Conservation (phyloP, 2,329 filamentous ascomycete genomes). For the Coleophoma cylindrospora region DNA sequence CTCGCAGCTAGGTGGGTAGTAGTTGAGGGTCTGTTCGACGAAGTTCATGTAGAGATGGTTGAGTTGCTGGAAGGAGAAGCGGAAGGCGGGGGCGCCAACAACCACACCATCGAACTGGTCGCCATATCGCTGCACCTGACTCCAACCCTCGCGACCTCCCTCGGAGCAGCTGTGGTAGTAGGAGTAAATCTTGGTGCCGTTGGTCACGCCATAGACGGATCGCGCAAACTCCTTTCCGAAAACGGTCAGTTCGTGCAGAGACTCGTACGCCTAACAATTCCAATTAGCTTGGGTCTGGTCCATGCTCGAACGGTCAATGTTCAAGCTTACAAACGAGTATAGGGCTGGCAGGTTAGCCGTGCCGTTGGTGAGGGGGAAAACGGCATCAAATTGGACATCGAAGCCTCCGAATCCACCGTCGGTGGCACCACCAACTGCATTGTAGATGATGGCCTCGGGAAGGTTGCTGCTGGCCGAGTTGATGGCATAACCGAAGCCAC, state of each 20-base stretch:
- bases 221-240: conserved; percentile 38
- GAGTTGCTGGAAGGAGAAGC: conserved; percentile 26
- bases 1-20: conserved; percentile 4
- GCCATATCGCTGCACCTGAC: conserved; percentile 29
- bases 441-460: conserved; percentile 37
- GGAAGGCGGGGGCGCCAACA: conserved; percentile 30
- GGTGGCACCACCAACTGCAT: conserved; percentile 41
- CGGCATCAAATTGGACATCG: conserved; percentile 30
- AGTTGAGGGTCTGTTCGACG: conserved; percentile 3
- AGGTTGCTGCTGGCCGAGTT: conserved; percentile 28
- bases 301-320: no score
- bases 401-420: conserved; percentile 46
- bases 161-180: conserved; percentile 31
- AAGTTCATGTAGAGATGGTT: background rate
- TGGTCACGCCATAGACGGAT: conserved; percentile 32
- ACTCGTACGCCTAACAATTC: conserved; percentile 21
- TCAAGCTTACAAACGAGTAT: conserved; percentile 19
- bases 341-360: conserved; percentile 29
- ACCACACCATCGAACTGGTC: conserved; percentile 31
- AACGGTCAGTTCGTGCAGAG: conserved; percentile 29
- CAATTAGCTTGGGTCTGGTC: no score
- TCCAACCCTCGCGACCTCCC: conserved; percentile 29
- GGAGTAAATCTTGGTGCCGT: conserved; percentile 19
- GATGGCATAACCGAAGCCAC: conserved; percentile 41
- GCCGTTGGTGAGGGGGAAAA: conserved; percentile 32